Base-by-base conservation (phyloP, 768 basidiomycete genomes). In the Lyophyllum semitale region DNA sequence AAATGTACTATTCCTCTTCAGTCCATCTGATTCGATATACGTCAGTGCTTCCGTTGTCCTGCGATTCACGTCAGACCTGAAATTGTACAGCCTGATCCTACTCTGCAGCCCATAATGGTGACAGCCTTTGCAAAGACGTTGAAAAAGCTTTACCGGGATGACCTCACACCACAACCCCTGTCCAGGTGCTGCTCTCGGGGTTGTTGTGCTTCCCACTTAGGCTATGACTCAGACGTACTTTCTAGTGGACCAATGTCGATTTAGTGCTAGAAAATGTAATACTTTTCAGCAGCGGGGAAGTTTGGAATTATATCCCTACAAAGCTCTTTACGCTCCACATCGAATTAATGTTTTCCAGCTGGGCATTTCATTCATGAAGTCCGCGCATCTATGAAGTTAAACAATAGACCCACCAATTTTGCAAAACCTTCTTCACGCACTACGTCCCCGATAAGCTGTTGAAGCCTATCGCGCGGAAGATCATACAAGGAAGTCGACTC, bases 401-500 rank as follows among this genome's bases (percentile, higher is more conserved):
- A 13, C 38, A 46, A 27, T 17, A 68, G 8, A 58, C 82, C 57
- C 62, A 91, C 93, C 82, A 98, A 77, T 59, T 82, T 79, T 12
- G 78, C 70, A 64, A 97, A 93, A 7, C 92, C 85, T 49, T 94
- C 85, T 66, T 91, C 89, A 50, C 83, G 80, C 17, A 91, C 76
- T 22, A 90, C 78, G 25, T 84, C 77, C 11, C 78, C 76, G 17
- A 91, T 77, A 2, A 87, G 65, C 42, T 69, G 68, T 62, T 89
- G 87, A 12, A 91, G 77, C 7, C 79, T 74, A 11, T 68, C 53
- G 30, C 68, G 72, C 22, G 87, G 67, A 25, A 89, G 67, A 48
- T 79, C 69, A 59, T 88, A 86, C n/a, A 90, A 60, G 0, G 71
- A 70, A 0, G 80, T 72, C 18, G 71, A 61, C 32, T 83, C 74